Evolutionary conservation across 371 early-diverging fungal genomes (phyloP), one percentile per base, ranked within the genome.

Genomic region (Mucor sp.): DNA sequence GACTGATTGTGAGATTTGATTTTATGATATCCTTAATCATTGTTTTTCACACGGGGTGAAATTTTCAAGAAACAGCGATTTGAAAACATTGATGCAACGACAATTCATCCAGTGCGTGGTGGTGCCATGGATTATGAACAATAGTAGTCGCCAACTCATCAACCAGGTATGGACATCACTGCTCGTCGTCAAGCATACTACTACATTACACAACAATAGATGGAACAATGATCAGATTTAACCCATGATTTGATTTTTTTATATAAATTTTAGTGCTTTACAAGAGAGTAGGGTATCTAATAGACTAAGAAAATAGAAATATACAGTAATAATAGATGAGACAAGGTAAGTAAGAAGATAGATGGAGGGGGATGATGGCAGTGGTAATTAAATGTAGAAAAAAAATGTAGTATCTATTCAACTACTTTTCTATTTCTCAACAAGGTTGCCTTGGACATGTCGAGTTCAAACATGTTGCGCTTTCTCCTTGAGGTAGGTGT

Each of bases 401-500:
- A 2, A 6, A 6, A 30, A 17, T 32, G 59, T 15, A 35, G 37
- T 37, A 11, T 19, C 21, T 50, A 50, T 25, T 50, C 50, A 23
- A 50, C 50, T 12, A 62, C 35, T 47, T 70, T 68, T 64, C 85
- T 76, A 27, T 84, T 80, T 59, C 76, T 80, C 58, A 85, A 59
- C 27, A 85, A 61, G 4, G 85, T 85, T 1, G 85, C 85, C 12
- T 79, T 79, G 56, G 78, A 75, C 56, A 85, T 72, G 59, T 82
- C 82, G 37, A 85, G 58, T 56, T 83, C 84, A 63, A 85, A 85
- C 19, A 71, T 74, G 30, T 70, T 77, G 33, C 78, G 81, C 41
- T 71, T 78, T 62, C 79, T 74, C 32, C 74, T 70, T 8, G 75
- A 68, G 8, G 73, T 68, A 0, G 74, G 66, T 9, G 74, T 68